phyloP scores from a whole-genome alignment of 1,139 yeast species.

The Zygosaccharomyces sapae region DNA sequence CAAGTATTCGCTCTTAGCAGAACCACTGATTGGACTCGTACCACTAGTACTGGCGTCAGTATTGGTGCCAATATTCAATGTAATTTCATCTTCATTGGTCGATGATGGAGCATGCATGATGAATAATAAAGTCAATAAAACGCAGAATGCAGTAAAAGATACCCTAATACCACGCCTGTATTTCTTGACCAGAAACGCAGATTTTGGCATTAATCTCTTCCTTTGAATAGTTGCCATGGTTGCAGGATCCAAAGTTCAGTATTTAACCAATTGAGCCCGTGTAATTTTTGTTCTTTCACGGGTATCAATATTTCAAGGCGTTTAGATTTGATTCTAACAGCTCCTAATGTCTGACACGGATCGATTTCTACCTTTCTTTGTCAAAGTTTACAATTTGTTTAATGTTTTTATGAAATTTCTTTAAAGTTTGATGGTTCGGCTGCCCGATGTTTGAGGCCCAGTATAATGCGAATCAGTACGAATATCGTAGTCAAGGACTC shows the following conservation, averaged over 20 bases:
- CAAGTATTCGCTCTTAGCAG: constrained; percentile 13
- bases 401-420: not conserved
- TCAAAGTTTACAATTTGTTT: not conserved
- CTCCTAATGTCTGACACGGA: not conserved
- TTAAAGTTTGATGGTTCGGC: not conserved
- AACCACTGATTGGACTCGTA: not conserved
- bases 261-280: not conserved
- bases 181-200: constrained; percentile 31
- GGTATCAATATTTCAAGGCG: not conserved
- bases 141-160: constrained; percentile 27
- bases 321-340: not conserved
- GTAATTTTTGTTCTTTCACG: not conserved
- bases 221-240: constrained; percentile 18
- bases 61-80: not conserved
- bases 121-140: constrained; percentile 27
- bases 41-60: too few relatives aligned
- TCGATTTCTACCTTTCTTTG: not conserved
- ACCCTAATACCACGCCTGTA: constrained; percentile 26
- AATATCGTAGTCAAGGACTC: not conserved
- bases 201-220: constrained; percentile 34
- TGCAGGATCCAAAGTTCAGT: not conserved
- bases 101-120: constrained; percentile 18
- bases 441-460: not conserved
- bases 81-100: constrained; percentile 1
- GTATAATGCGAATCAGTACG: not conserved